These are phyloP conservation scores for Hippophae tibetana DNA, from an alignment of 306 rosid genomes.

Conservation along the genomic window DNA sequence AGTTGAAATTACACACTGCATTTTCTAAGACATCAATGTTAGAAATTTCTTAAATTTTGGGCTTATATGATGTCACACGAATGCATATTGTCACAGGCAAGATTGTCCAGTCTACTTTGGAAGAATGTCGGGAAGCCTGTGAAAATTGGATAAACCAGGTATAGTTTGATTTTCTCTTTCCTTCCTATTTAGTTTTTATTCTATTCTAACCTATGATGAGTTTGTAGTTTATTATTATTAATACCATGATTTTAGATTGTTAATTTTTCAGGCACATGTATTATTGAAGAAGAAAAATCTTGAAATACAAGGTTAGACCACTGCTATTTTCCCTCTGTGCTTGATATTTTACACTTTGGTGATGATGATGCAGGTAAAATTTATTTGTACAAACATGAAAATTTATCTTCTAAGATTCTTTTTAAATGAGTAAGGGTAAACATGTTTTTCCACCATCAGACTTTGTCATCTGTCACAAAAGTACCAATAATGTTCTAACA, in stretches of 20 bases:
- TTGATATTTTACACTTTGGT: neutral
- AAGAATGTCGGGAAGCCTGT: conserved; percentile 89
- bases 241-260: conserved; percentile 13
- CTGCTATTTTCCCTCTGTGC: conserved; percentile 6
- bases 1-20: too few species aligned
- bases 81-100: conserved; percentile 49
- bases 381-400: conserved; percentile 1
- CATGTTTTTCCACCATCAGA: too few species aligned
- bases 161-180: neutral
- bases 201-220: neutral
- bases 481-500: too few species aligned
- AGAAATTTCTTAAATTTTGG: too few species aligned
- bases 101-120: conserved; percentile 84
- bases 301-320: conserved; percentile 46
- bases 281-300: conserved; percentile 51
- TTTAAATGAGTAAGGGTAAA: neutral
- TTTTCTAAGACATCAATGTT: too few species aligned
- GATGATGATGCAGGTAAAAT: conserved; percentile 2
- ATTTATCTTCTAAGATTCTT: conserved; percentile 17
- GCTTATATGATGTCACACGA: conserved; percentile 21
- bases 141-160: conserved; percentile 66
- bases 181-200: conserved; percentile 1
- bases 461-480: too few species aligned
- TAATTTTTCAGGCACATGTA: conserved; percentile 63
- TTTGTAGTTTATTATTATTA: neutral